Evolutionary conservation across 2,329 filamentous ascomycete species (phyloP), one percentile per base, ranked within the genome.

Genomic region (Phoma sp.): DNA sequence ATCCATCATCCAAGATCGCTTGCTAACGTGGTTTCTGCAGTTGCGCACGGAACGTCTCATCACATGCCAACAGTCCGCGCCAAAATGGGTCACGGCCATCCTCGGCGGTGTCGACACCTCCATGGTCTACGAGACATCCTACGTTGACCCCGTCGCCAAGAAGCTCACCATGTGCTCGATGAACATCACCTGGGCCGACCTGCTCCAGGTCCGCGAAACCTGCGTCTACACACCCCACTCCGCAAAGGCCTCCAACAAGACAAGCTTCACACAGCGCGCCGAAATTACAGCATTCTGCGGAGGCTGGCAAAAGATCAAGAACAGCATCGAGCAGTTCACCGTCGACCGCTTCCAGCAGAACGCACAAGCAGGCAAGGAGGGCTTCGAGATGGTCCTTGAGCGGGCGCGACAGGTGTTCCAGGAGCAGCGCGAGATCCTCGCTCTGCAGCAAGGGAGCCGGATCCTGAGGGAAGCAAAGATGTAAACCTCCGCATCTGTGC

Each of bases 221-320:
- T 93, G 97, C 60, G 81, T 90, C 50, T 98, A 98, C 79, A 83
- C 84, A 64, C 92, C 92, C 0, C 77, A 61, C 59, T 81, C 72
- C 4, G 66, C 71, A 2, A 75, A 74, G 5, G 82, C 82, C 5
- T 61, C 74, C 23, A 84, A 77, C 30, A 83, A 80, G 74, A 99
- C 95, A 2, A 84, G 89, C 59, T 98, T 99, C 72, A 83, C 87
- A 40, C 95, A 99, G 80, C 88, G 92, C 57, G 95, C 95, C 32
- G 87, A 93, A 77, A 93, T 99, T 72, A 96, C 93, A 1, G 95
- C 95, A 0, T 81, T 98, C 9, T 96, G 92, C 75, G 93, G 95
- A 64, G 95, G 95, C 58, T 99, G 95, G 93, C 91, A 97, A 78
- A 92, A 92, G 73, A 92, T 98, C 74, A 95, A 92, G 82, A 96